phyloP scores from a whole-genome alignment of 2,329 filamentous ascomycete genomes.

The Sphaerulina musiva region DNA sequence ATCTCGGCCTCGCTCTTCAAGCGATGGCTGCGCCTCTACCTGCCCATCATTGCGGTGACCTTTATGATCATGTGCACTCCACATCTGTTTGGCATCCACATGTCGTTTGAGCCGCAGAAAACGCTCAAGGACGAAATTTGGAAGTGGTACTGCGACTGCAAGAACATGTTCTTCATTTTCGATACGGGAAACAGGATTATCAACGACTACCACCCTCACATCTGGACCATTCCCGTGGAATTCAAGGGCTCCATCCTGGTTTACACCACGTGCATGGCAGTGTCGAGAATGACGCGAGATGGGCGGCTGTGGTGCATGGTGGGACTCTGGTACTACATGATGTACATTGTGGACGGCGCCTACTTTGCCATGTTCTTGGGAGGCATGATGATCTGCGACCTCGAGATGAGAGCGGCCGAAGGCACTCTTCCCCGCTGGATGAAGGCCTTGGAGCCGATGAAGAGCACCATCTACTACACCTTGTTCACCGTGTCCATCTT shows the following conservation, averaged over 20 bases:
- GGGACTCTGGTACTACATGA: slow-evolving; percentile 56
- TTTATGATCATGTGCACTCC: slow-evolving; percentile 49
- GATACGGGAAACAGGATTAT: slow-evolving; percentile 52
- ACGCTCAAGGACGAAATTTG: slow-evolving; percentile 48
- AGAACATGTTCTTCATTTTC: slow-evolving; percentile 64
- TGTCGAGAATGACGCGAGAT: slow-evolving; percentile 50
- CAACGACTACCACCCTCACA: slow-evolving; percentile 53
- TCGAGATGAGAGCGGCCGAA: slow-evolving; percentile 50
- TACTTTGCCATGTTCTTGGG: slow-evolving; percentile 55
- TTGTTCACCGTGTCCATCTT: slow-evolving; percentile 50
- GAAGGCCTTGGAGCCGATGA: slow-evolving; percentile 42
- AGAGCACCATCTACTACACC: slow-evolving; percentile 48
- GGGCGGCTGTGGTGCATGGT: slow-evolving; percentile 51
- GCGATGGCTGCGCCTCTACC: slow-evolving; percentile 46
- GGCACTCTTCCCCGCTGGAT: slow-evolving; percentile 49
- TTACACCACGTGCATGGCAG: slow-evolving; percentile 52
- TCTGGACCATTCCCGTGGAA: slow-evolving; percentile 60
- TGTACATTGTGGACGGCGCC: slow-evolving; percentile 61
- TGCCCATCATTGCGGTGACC: slow-evolving; percentile 51
- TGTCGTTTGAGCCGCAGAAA: slow-evolving; percentile 29
- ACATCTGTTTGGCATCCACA: slow-evolving; percentile 44
- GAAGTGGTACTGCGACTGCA: slow-evolving; percentile 51
- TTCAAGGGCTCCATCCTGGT: slow-evolving; percentile 58
- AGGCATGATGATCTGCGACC: slow-evolving; percentile 57
- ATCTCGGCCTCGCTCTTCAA: slow-evolving; percentile 47